phyloP scores from a whole-genome alignment of 2,329 filamentous ascomycete species.

The Waltergamsia citrina region DNA sequence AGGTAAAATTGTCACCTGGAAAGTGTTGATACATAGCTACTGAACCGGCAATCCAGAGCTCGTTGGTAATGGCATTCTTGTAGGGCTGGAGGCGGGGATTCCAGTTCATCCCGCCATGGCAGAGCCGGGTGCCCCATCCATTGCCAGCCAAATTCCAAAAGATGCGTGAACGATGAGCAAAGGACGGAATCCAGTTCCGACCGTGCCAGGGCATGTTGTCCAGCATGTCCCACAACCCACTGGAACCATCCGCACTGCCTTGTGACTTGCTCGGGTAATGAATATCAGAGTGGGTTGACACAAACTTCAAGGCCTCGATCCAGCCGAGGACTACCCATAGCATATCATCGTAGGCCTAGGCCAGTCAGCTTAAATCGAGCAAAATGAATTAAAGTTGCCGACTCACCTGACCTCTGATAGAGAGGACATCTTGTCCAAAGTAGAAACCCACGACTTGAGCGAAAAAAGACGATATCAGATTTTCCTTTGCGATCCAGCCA shows the following conservation, averaged over 20 bases:
- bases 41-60: slow-evolving; percentile 78
- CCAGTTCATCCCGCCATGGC: slow-evolving; percentile 86
- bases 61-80: slow-evolving; percentile 94
- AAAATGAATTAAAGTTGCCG: too few species aligned
- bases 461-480: slow-evolving; percentile 77
- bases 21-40: slow-evolving; percentile 86
- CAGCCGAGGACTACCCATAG: slow-evolving; percentile 91
- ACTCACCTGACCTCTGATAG: slow-evolving; percentile 50
- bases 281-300: slow-evolving; percentile 55
- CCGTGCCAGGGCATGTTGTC: slow-evolving; percentile 60
- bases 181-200: slow-evolving; percentile 62
- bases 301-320: slow-evolving; percentile 74
- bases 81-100: slow-evolving; percentile 72
- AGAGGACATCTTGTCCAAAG: slow-evolving; percentile 74
- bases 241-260: slow-evolving; percentile 9
- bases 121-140: slow-evolving; percentile 77
- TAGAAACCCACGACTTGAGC: slow-evolving; percentile 69
- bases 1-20: slow-evolving; percentile 66
- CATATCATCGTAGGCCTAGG: slow-evolving; percentile 82
- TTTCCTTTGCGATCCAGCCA: slow-evolving; percentile 52
- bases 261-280: slow-evolving; percentile 37
- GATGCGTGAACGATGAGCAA: slow-evolving; percentile 71
- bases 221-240: slow-evolving; percentile 9
- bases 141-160: slow-evolving; percentile 75
- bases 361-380: neutral